phyloP scores from a whole-genome alignment of 768 basidiomycete species.

The Auriscalpium orientale region DNA sequence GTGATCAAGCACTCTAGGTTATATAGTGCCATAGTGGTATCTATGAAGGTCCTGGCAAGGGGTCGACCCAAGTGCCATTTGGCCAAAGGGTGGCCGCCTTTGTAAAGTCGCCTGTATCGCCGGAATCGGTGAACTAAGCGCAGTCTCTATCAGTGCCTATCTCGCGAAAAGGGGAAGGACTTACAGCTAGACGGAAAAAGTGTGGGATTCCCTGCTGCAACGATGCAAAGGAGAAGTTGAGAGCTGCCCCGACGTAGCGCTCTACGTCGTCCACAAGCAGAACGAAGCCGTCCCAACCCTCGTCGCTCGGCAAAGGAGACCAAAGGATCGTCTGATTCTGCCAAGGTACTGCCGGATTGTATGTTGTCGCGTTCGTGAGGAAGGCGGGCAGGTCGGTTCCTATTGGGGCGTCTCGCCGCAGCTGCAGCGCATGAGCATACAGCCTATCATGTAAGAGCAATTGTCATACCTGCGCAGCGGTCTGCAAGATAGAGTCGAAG shows the following conservation, averaged over 20 bases:
- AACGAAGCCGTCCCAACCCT: slow-evolving; percentile 67
- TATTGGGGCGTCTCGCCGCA: slow-evolving; percentile 62
- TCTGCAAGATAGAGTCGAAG: slow-evolving; percentile 74
- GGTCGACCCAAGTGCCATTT: slow-evolving; percentile 78
- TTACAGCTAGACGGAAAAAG: slow-evolving; percentile 73
- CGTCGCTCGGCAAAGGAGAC: slow-evolving; percentile 19
- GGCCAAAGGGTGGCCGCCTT: slow-evolving; percentile 68
- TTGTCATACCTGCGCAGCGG: slow-evolving; percentile 51
- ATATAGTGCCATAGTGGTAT: background rate
- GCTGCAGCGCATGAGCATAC: slow-evolving; percentile 30
- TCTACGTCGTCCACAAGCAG: slow-evolving; percentile 85
- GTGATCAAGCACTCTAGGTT: too few species aligned
- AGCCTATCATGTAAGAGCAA: background rate
- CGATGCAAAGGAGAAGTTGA: slow-evolving; percentile 64
- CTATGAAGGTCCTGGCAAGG: slow-evolving; percentile 56
- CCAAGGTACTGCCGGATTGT: slow-evolving; percentile 46
- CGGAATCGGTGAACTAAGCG: slow-evolving; percentile 39
- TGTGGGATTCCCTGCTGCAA: slow-evolving; percentile 57
- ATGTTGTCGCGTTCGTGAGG: slow-evolving; percentile 67
- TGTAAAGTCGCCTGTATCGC: slow-evolving; percentile 65
- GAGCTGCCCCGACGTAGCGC: slow-evolving; percentile 58
- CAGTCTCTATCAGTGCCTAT: background rate
- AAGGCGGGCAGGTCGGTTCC: slow-evolving; percentile 67
- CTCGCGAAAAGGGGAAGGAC: slow-evolving; percentile 17
- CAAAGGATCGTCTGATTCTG: slow-evolving; percentile 28